A percentile compares a stretch with the other conserved stretches of the same genome.
Evolutionary conservation across 2,329 filamentous ascomycete genomes (phyloP).

Genomic region (Pleomassaria siparia): DNA sequence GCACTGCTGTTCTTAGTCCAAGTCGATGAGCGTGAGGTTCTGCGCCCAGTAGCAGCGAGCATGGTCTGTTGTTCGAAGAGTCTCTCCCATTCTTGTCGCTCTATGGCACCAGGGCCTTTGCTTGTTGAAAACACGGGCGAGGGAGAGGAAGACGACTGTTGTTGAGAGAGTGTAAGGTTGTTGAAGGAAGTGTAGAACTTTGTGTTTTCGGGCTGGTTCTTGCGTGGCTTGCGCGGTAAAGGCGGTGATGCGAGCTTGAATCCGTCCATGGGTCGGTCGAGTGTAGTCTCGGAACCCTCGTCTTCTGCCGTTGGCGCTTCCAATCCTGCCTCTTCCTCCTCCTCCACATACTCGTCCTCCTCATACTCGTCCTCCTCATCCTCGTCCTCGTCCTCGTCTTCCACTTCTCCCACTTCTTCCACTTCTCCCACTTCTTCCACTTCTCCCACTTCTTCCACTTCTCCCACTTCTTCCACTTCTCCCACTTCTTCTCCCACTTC

Average conservation of each 20-base stretch:
- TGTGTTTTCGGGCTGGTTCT: constrained; percentile 3
- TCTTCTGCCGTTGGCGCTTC: constrained; percentile 4
- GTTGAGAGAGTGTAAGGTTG: constrained; percentile 4
- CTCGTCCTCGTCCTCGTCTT: no score
- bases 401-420: no score
- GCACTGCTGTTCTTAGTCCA: background rate
- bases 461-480: no score
- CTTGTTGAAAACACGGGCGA: background rate
- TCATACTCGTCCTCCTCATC: constrained; percentile 26
- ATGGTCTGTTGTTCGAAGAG: constrained; percentile 11
- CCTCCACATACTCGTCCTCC: constrained; percentile 16
- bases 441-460: no score
- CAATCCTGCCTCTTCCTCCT: background rate
- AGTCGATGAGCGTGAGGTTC: background rate
- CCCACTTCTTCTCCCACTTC: no score
- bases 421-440: no score
- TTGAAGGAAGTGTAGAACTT: constrained; percentile 12
- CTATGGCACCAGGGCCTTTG: constrained; percentile 2
- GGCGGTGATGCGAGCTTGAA: background rate
- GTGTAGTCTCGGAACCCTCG: no score
- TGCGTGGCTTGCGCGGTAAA: constrained; percentile 4
- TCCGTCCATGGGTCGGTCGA: background rate
- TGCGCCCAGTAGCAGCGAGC: background rate
- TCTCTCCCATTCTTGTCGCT: constrained; percentile 16
- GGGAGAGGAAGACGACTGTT: background rate